Evolutionary conservation across 768 basidiomycete genomes (phyloP), one percentile per base, ranked within the genome.

Genomic region (Psilocybe subaeruginosa): DNA sequence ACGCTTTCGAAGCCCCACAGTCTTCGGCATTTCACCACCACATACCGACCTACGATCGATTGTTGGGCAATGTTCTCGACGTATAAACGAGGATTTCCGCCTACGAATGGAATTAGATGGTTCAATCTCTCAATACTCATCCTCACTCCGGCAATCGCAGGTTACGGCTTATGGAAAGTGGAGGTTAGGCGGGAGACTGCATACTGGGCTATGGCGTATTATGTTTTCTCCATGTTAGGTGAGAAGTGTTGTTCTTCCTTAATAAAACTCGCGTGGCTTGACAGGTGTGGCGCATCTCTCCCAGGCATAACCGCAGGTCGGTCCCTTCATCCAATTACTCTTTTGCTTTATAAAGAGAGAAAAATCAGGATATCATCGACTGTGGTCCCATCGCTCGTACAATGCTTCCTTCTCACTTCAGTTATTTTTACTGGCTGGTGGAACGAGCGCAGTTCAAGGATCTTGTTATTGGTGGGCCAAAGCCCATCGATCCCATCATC

Each of bases 381-480:
- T 93, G 7, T 95, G 91, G 90, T 91, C 92, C 3, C 92, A 95
- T 71, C 83, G 92, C 54, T 87, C 91, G 1, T 95, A 92, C 72
- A 88, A 89, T 61, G 92, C 92, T 4, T 85, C 86, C 39, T 72
- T 78, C n/a, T 84, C 86, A 30, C 82, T 95, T 14, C 90, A 91
- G 70, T 74, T 86, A 52, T 84, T 88, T 69, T 81, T 94, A 35
- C 80, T 92, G 8, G 77, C 85, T 49, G 91, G 88, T 2, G 92
- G 92, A 7, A 85, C 89, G 33, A 93, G 92, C 69, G 91, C 92
- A 3, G 91, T 93, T 3, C 88, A 95, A 76, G 92, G 92, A 0
- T 93, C 92, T 12, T 91, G 91, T 74, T 87, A 84, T 70, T 95
- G 92, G 91, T 95, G 92, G 92, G 85, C 89, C 14, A 83, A 89